Evolutionary conservation across 805 yeast species (phyloP).

Genomic region (Debaryomyces tyrocola): DNA sequence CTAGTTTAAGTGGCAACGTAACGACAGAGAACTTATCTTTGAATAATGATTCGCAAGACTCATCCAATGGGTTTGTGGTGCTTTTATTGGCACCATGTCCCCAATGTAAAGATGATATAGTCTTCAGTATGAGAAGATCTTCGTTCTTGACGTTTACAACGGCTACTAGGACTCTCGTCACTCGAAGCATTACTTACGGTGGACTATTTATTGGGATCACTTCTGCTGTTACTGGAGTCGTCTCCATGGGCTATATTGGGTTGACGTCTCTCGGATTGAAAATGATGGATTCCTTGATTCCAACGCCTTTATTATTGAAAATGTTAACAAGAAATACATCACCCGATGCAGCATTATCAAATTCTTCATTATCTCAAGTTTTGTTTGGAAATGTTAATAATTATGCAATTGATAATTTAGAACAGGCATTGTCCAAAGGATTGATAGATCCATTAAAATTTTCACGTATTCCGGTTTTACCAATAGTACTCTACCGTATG

Average conservation of each 20-base stretch:
- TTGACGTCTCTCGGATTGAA: constrained; percentile 37
- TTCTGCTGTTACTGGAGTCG: constrained; percentile 40
- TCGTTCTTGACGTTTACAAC: constrained; percentile 20
- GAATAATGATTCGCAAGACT: not conserved
- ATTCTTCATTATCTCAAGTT: constrained; percentile 7
- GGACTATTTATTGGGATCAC: constrained; percentile 35
- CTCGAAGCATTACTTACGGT: constrained; percentile 27
- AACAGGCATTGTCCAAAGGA: constrained; percentile 30
- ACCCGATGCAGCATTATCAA: not conserved
- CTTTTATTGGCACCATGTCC: constrained; percentile 36
- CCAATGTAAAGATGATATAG: constrained; percentile 38
- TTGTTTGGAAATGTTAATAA: constrained; percentile 10
- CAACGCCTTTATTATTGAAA: constrained; percentile 30
- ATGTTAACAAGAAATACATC: constrained; percentile 17
- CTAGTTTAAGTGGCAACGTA: constrained; percentile 1
- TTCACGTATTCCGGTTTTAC: constrained; percentile 38
- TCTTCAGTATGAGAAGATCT: constrained; percentile 32
- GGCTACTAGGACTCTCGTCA: constrained; percentile 14
- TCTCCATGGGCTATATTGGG: constrained; percentile 40
- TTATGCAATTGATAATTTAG: constrained; percentile 25
- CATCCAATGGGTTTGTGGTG: constrained; percentile 6
- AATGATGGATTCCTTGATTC: constrained; percentile 37
- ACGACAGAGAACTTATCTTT: not conserved
- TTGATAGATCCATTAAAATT: constrained; percentile 36
- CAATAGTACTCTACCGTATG: constrained; percentile 39